phyloP scores from a whole-genome alignment of 1,284 basidiomycete species.

The Neonothopanus nambi region DNA sequence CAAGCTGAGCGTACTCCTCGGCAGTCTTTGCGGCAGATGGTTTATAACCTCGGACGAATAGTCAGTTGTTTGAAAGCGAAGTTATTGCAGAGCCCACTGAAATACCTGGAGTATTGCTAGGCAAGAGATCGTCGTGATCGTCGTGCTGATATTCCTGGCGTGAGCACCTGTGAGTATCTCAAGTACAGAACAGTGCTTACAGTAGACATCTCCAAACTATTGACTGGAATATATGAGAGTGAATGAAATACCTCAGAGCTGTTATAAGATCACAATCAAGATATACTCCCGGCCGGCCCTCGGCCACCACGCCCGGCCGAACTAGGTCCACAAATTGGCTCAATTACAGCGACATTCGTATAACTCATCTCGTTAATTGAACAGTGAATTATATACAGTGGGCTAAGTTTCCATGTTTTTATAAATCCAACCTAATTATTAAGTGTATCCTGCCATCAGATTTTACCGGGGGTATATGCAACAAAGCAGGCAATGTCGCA shows the following conservation, averaged over 20 bases:
- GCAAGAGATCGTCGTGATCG: slow-evolving; percentile 65
- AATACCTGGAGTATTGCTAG: slow-evolving; percentile 64
- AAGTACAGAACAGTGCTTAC: slow-evolving; percentile 27
- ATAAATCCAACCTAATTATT: no score
- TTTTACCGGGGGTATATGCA: no score
- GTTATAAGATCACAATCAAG: not conserved
- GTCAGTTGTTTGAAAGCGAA: slow-evolving; percentile 21
- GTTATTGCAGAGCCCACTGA: slow-evolving; percentile 8
- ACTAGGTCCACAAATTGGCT: no score
- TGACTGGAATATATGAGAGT: not conserved
- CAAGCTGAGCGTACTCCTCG: slow-evolving; percentile 75
- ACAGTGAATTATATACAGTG: no score
- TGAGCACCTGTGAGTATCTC: not conserved
- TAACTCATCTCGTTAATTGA: no score
- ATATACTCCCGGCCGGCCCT: not conserved
- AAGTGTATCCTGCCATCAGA: no score
- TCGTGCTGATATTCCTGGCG: slow-evolving; percentile 39
- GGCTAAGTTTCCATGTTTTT: no score
- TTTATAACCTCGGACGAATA: slow-evolving; percentile 63
- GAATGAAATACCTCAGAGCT: not conserved
- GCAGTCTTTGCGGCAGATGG: slow-evolving; percentile 61
- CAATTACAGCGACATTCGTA: no score
- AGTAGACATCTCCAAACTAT: slow-evolving; percentile 37
- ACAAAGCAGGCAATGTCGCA: no score
- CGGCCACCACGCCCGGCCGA: no score